These are phyloP conservation scores for Cladorrhinum samala DNA, from an alignment of 495 filamentous ascomycete genomes.

Conservation along the genomic window DNA sequence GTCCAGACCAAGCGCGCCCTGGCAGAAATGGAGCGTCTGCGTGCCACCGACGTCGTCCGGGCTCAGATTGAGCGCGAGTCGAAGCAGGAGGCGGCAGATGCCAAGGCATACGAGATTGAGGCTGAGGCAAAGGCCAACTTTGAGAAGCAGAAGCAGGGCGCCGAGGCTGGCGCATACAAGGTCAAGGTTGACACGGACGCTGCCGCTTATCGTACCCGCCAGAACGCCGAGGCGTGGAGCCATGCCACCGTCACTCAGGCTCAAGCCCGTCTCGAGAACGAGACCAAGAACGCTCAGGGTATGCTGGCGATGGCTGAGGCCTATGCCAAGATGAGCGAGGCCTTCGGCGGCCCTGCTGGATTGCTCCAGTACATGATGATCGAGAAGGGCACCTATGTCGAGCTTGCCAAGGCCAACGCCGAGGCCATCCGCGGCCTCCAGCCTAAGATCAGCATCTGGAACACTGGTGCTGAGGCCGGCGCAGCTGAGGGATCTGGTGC, in stretches of 20 bases:
- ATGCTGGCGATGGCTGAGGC: slow-evolving; percentile 68
- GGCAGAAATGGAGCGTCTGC: slow-evolving; percentile 70
- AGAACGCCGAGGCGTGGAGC: slow-evolving; percentile 34
- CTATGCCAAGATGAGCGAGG: slow-evolving; percentile 59
- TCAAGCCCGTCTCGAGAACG: slow-evolving; percentile 53
- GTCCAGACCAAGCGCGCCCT: slow-evolving; percentile 69
- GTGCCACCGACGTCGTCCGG: slow-evolving; percentile 70
- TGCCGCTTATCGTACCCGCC: slow-evolving; percentile 34
- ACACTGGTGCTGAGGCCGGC: slow-evolving; percentile 54
- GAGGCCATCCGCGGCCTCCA: slow-evolving; percentile 66
- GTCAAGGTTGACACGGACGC: slow-evolving; percentile 39
- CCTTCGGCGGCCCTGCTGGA: slow-evolving; percentile 68
- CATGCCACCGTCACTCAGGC: slow-evolving; percentile 51
- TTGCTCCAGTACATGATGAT: slow-evolving; percentile 75
- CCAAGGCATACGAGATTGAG: slow-evolving; percentile 51
- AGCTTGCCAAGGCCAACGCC: slow-evolving; percentile 64
- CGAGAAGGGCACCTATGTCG: slow-evolving; percentile 58
- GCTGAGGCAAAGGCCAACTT: slow-evolving; percentile 52
- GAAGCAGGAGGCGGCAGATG: slow-evolving; percentile 68
- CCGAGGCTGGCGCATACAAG: slow-evolving; percentile 48
- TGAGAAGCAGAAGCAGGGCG: slow-evolving; percentile 50
- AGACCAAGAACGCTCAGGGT: slow-evolving; percentile 68
- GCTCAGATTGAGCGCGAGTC: slow-evolving; percentile 66
- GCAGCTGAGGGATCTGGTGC: slow-evolving; percentile 25
- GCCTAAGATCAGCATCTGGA: slow-evolving; percentile 86